These are phyloP conservation scores for Coemansia sp. DNA, from an alignment of 192 early-diverging fungal genomes.

Conservation along the genomic window DNA sequence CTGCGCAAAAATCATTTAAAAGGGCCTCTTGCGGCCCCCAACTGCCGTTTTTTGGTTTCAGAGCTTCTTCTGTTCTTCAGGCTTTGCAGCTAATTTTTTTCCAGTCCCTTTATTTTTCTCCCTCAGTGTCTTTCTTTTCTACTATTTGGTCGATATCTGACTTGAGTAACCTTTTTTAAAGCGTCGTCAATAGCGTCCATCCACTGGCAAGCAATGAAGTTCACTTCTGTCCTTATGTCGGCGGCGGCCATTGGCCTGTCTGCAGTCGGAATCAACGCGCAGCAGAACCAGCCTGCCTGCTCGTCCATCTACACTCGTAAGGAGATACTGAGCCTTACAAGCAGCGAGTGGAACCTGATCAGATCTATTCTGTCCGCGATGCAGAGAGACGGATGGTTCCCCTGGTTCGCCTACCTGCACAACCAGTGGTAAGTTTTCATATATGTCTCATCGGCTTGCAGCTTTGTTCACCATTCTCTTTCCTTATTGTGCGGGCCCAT, in stretches of 20 bases:
- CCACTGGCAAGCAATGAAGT: slow-evolving; percentile 28
- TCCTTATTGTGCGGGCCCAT: too few species aligned
- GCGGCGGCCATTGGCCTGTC: slow-evolving; percentile 35
- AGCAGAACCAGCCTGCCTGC: slow-evolving; percentile 46
- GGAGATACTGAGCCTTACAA: slow-evolving; percentile 43
- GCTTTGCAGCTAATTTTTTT: neutral
- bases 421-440: slow-evolving; percentile 26
- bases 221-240: slow-evolving; percentile 16
- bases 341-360: slow-evolving; percentile 28
- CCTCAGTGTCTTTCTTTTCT: too few species aligned
- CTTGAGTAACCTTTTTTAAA: neutral
- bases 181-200: neutral
- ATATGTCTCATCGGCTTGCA: neutral
- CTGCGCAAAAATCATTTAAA: slow-evolving; percentile 4
- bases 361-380: slow-evolving; percentile 30
- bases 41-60: neutral
- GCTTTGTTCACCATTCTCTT: too few species aligned
- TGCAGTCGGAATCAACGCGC: slow-evolving; percentile 25
- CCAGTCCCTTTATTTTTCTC: neutral
- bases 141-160: slow-evolving; percentile 1
- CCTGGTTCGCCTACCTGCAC: slow-evolving; percentile 49
- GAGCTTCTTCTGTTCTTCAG: neutral
- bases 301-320: slow-evolving; percentile 47
- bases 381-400: slow-evolving; percentile 49
- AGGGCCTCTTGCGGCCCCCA: neutral